Evolutionary conservation across 106 monocot species (phyloP).

Genomic region (Apostasia ramifera): DNA sequence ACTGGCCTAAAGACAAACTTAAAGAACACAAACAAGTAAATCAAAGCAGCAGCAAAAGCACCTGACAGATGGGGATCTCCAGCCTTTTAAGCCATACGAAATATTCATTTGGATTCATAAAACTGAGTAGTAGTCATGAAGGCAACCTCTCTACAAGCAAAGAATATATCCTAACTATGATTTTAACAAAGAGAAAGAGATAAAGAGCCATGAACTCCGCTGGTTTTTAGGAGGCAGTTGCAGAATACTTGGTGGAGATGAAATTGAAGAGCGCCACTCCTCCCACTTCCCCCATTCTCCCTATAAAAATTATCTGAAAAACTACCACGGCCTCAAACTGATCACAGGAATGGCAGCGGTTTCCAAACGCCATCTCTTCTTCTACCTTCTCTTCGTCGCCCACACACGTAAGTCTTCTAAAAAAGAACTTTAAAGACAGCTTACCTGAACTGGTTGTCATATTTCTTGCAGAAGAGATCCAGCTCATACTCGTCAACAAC

Average conservation of each 20-base stretch:
- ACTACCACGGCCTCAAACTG: not conserved
- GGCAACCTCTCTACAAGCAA: conserved; percentile 11
- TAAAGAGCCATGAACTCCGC: not conserved
- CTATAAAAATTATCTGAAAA: not conserved
- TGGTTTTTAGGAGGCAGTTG: not conserved
- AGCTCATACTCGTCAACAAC: conserved; percentile 57
- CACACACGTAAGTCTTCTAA: conserved; percentile 12
- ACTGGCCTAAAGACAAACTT: too few relatives aligned
- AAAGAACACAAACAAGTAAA: too few relatives aligned
- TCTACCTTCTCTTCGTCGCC: conserved; percentile 13
- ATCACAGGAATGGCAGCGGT: conserved; percentile 2
- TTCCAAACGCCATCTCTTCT: conserved; percentile 6
- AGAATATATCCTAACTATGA: not conserved
- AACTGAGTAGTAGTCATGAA: not conserved
- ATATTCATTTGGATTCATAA: conserved; percentile 1
- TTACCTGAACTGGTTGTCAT: not conserved
- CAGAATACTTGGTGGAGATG: not conserved
- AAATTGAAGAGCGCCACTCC: conserved; percentile 2
- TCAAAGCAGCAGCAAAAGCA: too few relatives aligned
- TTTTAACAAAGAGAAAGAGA: not conserved
- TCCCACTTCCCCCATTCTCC: not conserved
- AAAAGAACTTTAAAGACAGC: not conserved
- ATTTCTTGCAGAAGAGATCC: conserved; percentile 9
- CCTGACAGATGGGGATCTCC: too few relatives aligned
- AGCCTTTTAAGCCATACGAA: not conserved